Evolutionary conservation across 2,329 filamentous ascomycete species (phyloP), one percentile per base, ranked within the genome.

Genomic region (Claviceps quebecensis): DNA sequence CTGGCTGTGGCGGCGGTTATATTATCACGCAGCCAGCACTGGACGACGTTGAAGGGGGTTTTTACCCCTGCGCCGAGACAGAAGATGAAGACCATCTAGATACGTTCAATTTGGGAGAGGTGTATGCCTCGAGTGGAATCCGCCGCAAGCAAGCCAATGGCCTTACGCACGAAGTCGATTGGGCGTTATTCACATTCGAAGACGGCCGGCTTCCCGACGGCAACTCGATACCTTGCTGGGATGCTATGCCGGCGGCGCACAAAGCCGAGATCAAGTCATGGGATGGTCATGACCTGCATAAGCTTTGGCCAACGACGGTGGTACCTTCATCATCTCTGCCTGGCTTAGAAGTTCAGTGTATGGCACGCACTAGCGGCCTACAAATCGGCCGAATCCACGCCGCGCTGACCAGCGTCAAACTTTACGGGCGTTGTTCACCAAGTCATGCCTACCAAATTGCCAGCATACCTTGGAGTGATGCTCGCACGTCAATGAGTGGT

Each of bases 91-190:
- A 97, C 53, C 85, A 96, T 57, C 74, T 96, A 1, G 80, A 86
- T 45, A 87, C 83, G 0, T 93, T 86, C 60, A 79, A 81, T 14
- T 73, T 97, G 1, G 91, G 91, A 3, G 81, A 88, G 60, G 74
- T 97, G 4, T 88, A 94, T 60, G 91, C 91, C 0, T 94, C 88
- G 0, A 95, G 89, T 22, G 91, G 91, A 6, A 85, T 97, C 53
- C 81, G 88, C 4, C 81, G 91, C 34, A 83, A 86, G 49, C 77
- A 83, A 50, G 76, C 80, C 53, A 75, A 84, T 54, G 82, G 84
- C 4, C 71, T 94, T 23, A 73, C 87, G 5, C 91, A 96, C 63
- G 91, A 97, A 65, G 89, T 97, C 45, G 91, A 97, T 65, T 97
- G 91, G 91, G 89, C 90, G 0, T 72, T 97, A 2, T 89, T 97